Evolutionary conservation across 768 basidiomycete genomes (phyloP).

Genomic region (Xerocomus spinulosus): DNA sequence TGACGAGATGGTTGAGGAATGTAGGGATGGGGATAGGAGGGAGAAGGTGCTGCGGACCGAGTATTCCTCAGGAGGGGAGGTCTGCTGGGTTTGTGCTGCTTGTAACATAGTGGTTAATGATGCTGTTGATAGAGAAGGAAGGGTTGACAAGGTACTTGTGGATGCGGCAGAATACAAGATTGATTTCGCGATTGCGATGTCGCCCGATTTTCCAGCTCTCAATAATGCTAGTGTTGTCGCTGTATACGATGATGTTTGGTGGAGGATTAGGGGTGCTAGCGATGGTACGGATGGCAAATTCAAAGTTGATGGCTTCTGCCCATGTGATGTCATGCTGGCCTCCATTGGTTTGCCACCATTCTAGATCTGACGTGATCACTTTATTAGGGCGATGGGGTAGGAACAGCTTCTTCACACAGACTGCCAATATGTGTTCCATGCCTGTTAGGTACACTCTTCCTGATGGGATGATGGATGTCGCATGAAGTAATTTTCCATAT

Average conservation of each 20-base stretch:
- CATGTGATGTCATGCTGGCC: conserved; percentile 39
- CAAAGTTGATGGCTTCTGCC: conserved; percentile 23
- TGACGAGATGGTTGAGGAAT: background rate
- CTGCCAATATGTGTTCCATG: conserved; percentile 33
- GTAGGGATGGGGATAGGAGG: conserved; percentile 2
- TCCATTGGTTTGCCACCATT: conserved; percentile 30
- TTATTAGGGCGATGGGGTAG: conserved; percentile 12
- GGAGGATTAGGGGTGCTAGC: fast-evolving
- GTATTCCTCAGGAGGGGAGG: too few species aligned
- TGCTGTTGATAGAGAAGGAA: too few species aligned
- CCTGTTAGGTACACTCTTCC: conserved; percentile 16
- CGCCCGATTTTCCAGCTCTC: conserved; percentile 4
- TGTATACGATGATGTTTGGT: conserved; percentile 2
- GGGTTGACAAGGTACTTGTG: too few species aligned
- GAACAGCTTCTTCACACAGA: conserved; percentile 28
- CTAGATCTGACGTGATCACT: conserved; percentile 18
- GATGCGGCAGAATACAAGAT: background rate
- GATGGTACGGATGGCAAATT: background rate
- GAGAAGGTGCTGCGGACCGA: too few species aligned
- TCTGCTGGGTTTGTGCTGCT: too few species aligned
- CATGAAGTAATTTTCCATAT: conserved; percentile 19
- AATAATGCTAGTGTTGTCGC: conserved; percentile 14
- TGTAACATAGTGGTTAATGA: too few species aligned
- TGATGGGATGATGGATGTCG: conserved; percentile 24
- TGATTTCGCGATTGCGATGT: conserved; percentile 5